Evolutionary conservation across 371 early-diverging fungal species (phyloP).

Genomic region (Lichtheimia ornata): DNA sequence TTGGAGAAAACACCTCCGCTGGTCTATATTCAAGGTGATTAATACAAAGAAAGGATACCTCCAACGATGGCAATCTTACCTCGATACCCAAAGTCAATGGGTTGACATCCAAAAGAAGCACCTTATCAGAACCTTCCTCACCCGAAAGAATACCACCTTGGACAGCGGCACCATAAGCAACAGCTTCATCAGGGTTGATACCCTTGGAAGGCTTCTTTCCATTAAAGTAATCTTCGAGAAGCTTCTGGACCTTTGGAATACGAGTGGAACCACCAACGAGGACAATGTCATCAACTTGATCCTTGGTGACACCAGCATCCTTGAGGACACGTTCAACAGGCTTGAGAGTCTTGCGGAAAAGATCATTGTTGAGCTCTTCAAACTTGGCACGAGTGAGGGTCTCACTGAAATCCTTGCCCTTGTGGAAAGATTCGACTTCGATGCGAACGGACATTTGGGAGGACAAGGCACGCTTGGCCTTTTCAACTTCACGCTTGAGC

Average conservation of each 20-base stretch:
- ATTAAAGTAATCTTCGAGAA: constrained; percentile 90
- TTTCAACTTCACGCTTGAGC: constrained; percentile 87
- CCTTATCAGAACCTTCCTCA: constrained; percentile 77
- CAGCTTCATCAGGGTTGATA: constrained; percentile 99
- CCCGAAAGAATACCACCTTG: constrained; percentile 98
- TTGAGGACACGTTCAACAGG: constrained; percentile 97
- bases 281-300: constrained; percentile 96
- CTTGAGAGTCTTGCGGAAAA: constrained; percentile 94
- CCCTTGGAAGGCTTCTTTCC: constrained; percentile 94
- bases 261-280: constrained; percentile 99
- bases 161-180: constrained; percentile 98
- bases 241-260: constrained; percentile 97
- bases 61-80: constrained; percentile 3
- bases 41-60: neutral
- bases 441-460: constrained; percentile 80
- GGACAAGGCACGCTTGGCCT: constrained; percentile 90
- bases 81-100: constrained; percentile 98
- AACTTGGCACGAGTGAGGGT: constrained; percentile 95
- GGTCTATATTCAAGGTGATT: constrained; percentile 42
- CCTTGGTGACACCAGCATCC: constrained; percentile 91
- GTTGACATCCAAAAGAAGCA: constrained; percentile 96
- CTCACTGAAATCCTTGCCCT: constrained; percentile 98
- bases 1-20: constrained; percentile 96
- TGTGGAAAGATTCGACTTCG: constrained; percentile 89
- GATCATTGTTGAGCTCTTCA: constrained; percentile 87